Evolutionary conservation across 495 filamentous ascomycete species (phyloP), one percentile per base, ranked within the genome.

Genomic region (Penicillium longicatenatum): DNA sequence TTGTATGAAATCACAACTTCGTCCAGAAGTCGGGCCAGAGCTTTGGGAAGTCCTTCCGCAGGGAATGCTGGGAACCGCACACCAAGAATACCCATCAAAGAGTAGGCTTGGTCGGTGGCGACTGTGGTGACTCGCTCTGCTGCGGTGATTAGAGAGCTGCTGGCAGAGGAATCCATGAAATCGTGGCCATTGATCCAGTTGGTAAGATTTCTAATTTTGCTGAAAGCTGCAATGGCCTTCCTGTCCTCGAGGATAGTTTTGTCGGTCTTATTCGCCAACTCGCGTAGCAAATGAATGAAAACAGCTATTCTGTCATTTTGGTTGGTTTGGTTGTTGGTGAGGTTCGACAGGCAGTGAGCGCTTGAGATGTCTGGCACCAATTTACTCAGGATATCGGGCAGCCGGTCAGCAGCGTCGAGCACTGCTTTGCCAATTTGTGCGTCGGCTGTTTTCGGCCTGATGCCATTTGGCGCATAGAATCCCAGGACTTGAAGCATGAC

Each of bases 71-170:
- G 56, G 31, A 63, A 63, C 11, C 53, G 47, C 22, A 63, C 61
- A 6, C 61, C 61, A 1, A 63, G 33, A 31, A 63, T 57, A 53
- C 61, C 61, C 61, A 63, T 63, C 48, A 63, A 42, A 16, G 61
- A 63, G 49, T 63, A 63, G 16, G 57, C 61, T 30, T 63, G 47
- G 35, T 63, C 61, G 11, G 57, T 60, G 4, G 56, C 17, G 12
- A 57, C 53, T 24, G 61, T 63, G 31, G 52, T 56, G n/a, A 53
- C 30, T 14, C 61, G 56, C 14, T 53, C 17, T 7, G 61, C 57
- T 14, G 61, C 61, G 0, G 53, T 37, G 31, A 53, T 39, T n/a
- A 63, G 51, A 8, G 58, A 58, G 14, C 33, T 59, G 17, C 47
- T 53, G 12, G 60, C 56, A 24, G 60, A 55, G 17, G 52, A 63